Evolutionary conservation across 2,329 filamentous ascomycete species (phyloP).

Genomic region (Aspergillus bombycis): DNA sequence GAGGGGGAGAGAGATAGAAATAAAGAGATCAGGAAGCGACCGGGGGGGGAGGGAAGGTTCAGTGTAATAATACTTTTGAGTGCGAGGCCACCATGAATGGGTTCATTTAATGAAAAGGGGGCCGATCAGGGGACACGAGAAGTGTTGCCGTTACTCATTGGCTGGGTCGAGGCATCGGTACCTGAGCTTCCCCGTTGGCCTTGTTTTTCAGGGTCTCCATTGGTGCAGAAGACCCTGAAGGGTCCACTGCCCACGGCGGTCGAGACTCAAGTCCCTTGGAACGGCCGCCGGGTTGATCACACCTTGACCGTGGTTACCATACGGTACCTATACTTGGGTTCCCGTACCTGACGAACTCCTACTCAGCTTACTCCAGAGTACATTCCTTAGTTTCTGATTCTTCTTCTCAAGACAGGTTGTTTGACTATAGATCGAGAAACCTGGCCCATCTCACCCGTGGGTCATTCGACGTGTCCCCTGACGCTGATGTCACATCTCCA

Average conservation of each 20-base stretch:
- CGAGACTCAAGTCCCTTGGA: constrained; percentile 18
- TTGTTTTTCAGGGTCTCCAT: constrained; percentile 4
- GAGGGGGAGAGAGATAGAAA: constrained; percentile 6
- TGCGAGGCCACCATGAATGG: constrained; percentile 9
- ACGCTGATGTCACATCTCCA: neutral
- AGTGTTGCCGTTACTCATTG: constrained; percentile 14
- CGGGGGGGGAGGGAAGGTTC: constrained; percentile 7
- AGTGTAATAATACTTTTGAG: constrained; percentile 15
- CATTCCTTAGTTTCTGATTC: neutral
- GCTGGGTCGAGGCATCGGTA: constrained; percentile 11
- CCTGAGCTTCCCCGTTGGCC: constrained; percentile 17
- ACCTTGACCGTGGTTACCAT: constrained; percentile 13
- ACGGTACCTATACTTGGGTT: constrained; percentile 1
- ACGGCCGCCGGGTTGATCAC: constrained; percentile 7
- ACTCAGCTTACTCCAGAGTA: no score
- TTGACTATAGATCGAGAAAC: no score
- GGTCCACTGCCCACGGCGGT: constrained; percentile 12
- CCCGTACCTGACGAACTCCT: neutral
- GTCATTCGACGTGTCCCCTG: neutral
- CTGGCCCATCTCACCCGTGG: no score
- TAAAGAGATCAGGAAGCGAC: constrained; percentile 8
- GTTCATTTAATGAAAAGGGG: constrained; percentile 25
- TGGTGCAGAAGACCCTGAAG: constrained; percentile 7
- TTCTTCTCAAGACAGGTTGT: no score
- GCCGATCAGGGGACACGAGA: constrained; percentile 21